These are phyloP conservation scores for Stephania japonica DNA, from an alignment of 164 flowering plant genomes.

Conservation along the genomic window DNA sequence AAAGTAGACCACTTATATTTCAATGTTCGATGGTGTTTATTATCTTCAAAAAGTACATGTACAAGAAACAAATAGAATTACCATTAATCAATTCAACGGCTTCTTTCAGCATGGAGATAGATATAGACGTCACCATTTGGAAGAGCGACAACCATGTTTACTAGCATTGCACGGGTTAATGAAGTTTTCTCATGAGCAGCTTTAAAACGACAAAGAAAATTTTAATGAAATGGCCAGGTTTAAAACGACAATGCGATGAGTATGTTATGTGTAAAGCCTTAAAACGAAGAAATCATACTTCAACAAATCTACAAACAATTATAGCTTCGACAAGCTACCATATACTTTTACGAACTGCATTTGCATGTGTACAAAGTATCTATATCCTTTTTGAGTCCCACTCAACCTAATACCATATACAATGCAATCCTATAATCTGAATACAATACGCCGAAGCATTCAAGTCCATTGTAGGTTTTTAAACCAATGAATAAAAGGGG, in stretches of 20 bases:
- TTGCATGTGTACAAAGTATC: constrained; percentile 65
- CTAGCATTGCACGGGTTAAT: constrained; percentile 89
- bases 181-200: constrained; percentile 44
- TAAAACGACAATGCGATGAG: constrained; percentile 59
- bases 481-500: too few relatives aligned
- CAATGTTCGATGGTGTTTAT: not conserved
- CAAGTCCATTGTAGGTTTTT: too few relatives aligned
- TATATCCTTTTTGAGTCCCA: constrained; percentile 84
- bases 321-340: constrained; percentile 32
- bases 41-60: not conserved
- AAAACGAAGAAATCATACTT: not conserved
- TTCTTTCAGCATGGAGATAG: constrained; percentile 92
- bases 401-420: constrained; percentile 51
- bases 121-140: too few relatives aligned
- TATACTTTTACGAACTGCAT: constrained; percentile 76
- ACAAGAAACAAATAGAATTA: constrained; percentile 8
- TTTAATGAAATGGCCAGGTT: not conserved
- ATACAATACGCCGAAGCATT: not conserved
- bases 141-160: constrained; percentile 95
- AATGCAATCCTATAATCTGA: constrained; percentile 1
- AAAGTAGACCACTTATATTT: not conserved
- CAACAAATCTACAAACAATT: not conserved
- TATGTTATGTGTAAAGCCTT: constrained; percentile 6
- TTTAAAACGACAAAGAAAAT: constrained; percentile 4
- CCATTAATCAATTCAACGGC: constrained; percentile 79